Conservation (phyloP, 495 filamentous ascomycete genomes). For the Aspergillus bertholletiae region DNA sequence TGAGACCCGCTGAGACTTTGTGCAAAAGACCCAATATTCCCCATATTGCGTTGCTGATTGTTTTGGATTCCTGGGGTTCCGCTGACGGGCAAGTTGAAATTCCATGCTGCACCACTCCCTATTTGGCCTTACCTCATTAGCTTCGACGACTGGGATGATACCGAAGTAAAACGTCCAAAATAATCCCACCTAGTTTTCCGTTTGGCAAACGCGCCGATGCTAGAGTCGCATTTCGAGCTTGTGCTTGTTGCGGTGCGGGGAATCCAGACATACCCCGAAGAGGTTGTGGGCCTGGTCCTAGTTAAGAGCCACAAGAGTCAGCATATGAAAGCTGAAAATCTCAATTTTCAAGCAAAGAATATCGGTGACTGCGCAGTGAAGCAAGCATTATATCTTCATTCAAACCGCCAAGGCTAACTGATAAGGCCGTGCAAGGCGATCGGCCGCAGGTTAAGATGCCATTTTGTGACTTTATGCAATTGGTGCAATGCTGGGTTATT, state of each 20-base stretch:
- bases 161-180: background rate
- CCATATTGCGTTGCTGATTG: slow-evolving; percentile 59
- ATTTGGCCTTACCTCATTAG: slow-evolving; percentile 36
- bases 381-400: background rate
- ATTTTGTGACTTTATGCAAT: slow-evolving; percentile 21
- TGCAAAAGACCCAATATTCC: slow-evolving; percentile 69
- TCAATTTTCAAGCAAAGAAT: background rate
- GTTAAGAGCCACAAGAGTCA: slow-evolving; percentile 22
- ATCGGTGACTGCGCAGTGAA: too few species aligned
- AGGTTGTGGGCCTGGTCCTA: slow-evolving; percentile 65
- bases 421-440: slow-evolving; percentile 2
- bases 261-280: slow-evolving; percentile 69
- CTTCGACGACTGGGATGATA: slow-evolving; percentile 1
- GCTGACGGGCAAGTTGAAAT: slow-evolving; percentile 72
- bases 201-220: slow-evolving; percentile 70
- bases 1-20: slow-evolving; percentile 78
- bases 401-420: background rate
- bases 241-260: slow-evolving; percentile 61
- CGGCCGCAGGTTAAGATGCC: slow-evolving; percentile 25
- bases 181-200: slow-evolving; percentile 65
- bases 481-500: slow-evolving; percentile 11
- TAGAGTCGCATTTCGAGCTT: slow-evolving; percentile 54
- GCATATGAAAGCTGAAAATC: slow-evolving; percentile 4
- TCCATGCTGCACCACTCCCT: slow-evolving; percentile 70
- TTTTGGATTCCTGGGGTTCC: slow-evolving; percentile 56